Conservation (phyloP, 306 rosid species). For the Luffa aegyptiaca region DNA sequence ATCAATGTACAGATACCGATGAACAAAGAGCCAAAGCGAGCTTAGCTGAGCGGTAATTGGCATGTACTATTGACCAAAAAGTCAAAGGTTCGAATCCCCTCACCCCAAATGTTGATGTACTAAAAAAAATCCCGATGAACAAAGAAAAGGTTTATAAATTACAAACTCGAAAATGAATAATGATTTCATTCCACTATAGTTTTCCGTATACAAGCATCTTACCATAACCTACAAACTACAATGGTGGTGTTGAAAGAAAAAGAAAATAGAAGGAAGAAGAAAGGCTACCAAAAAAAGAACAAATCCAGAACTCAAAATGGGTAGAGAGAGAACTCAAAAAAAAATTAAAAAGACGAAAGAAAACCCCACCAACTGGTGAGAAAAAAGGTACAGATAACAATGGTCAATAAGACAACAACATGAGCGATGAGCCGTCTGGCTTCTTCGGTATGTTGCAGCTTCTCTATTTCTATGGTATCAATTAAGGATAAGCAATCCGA, state of each 20-base stretch:
- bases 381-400: neutral
- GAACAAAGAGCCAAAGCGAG: neutral
- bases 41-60: no score
- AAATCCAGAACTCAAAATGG: neutral
- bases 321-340: neutral
- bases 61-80: no score
- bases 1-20: neutral
- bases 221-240: slow-evolving; percentile 27
- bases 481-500: slow-evolving; percentile 13
- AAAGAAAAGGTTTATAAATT: neutral
- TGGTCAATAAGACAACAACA: slow-evolving; percentile 15
- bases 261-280: slow-evolving; percentile 21
- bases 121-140: neutral
- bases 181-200: slow-evolving; percentile 30
- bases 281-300: neutral
- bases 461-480: neutral
- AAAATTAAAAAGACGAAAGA: neutral
- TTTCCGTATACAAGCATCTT: slow-evolving; percentile 51
- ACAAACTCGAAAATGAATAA: slow-evolving; percentile 10
- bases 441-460: slow-evolving; percentile 25
- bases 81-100: no score
- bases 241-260: slow-evolving; percentile 25
- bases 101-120: no score
- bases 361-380: neutral
- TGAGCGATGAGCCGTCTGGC: slow-evolving; percentile 15